Conservation (phyloP, 495 filamentous ascomycete species). For the Gamarada debralockiae region DNA sequence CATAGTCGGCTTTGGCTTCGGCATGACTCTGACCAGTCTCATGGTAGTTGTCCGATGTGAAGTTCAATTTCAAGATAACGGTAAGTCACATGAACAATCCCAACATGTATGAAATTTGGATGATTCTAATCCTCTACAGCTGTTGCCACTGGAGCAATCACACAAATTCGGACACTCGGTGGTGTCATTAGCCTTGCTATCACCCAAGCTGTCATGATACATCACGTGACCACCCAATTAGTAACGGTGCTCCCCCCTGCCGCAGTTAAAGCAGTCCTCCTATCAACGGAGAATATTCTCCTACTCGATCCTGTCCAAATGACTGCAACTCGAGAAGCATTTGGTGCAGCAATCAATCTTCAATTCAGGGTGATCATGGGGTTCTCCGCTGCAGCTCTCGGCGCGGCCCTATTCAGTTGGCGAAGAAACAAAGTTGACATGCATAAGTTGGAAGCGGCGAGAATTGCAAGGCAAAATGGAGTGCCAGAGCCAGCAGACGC, state of each 20-base stretch:
- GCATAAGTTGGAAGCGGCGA: too few species aligned
- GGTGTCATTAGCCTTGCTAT: conserved; percentile 47
- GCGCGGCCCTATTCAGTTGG: neutral
- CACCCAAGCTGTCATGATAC: too few species aligned
- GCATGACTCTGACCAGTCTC: conserved; percentile 22
- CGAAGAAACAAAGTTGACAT: too few species aligned
- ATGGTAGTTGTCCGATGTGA: conserved; percentile 5
- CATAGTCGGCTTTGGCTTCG: conserved; percentile 25
- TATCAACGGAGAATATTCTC: neutral
- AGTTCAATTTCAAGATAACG: neutral
- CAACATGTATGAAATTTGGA: neutral
- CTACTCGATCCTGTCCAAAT: neutral
- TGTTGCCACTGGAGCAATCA: conserved; percentile 43
- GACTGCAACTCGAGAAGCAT: neutral
- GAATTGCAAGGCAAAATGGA: too few species aligned
- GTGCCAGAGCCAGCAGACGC: neutral
- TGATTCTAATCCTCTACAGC: conserved; percentile 23
- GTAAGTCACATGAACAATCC: conserved; percentile 2
- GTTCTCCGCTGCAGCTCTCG: neutral
- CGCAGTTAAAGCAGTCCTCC: neutral
- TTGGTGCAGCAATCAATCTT: neutral
- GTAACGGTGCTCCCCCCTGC: too few species aligned
- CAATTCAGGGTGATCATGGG: neutral
- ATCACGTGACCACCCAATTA: too few species aligned
- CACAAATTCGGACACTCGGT: conserved; percentile 44